Base-by-base conservation (phyloP, 2,329 filamentous ascomycete species). In the Leptosphaerulina australis region DNA sequence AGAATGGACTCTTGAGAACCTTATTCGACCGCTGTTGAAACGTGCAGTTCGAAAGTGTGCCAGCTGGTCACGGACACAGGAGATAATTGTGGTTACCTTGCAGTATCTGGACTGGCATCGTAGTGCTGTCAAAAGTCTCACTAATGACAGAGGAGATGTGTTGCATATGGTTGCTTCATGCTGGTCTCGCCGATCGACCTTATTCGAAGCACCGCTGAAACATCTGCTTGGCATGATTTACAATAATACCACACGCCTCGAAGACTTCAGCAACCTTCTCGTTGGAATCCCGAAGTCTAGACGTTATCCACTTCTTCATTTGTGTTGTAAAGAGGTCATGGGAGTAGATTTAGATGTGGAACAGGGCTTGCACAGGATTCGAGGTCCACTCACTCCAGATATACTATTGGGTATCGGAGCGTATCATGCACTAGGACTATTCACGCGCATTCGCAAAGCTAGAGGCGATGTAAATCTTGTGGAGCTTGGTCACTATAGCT, bases 11-110 rank as follows among this genome's bases (percentile, higher is more conserved):
- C 29, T 68, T 5, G 20, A 45, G 0, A 28, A 56, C 9, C 48
- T 69, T 3, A 57, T 61, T 5, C 33, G 52, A 22, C 65, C 66
- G 11, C 54, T 70, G 3, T 24, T 68, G 3, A 57, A 44, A 15
- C 60, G 64, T 25, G 63, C 58, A 5, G 22, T 65, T 6, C 52
- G 46, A 33, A 66, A 63, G 18, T 58, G 30, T 5, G 33, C 53
- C 1, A 37, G 41, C 2, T 66, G 60, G 63, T 31, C 33, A 3
- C 35, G 25, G 1, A 58, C 41, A 4, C 29, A 62, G 15, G 41
- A 62, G 6, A 65, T 69, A 17, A 33, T 64, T 2, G 39, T 58
- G 30, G 31, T 63, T 11, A 48, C 44, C 1, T 15, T 66, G 15
- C 12, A 26, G 5, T 69, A 65, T 21, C 17, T 69, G 1, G 38